Conservation (phyloP, 2,329 filamentous ascomycete species). For the Penicillium thymicola region DNA sequence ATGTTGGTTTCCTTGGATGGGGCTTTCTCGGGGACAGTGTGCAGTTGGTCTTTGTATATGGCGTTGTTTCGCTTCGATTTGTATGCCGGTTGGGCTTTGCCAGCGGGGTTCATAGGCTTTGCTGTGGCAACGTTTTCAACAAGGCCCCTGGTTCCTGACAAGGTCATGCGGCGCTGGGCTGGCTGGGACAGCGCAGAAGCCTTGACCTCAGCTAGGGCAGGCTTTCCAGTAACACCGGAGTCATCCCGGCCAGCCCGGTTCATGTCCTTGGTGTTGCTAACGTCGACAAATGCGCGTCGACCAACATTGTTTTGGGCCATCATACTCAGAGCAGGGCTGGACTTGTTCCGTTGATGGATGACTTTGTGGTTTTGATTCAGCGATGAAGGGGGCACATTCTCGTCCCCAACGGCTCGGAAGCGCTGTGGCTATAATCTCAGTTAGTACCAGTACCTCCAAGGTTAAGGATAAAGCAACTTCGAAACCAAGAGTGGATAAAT, state of each 20-base stretch:
- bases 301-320: constrained; percentile 55
- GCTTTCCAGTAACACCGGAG: constrained; percentile 49
- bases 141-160: constrained; percentile 39
- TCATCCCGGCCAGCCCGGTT: constrained; percentile 54
- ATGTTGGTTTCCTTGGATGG: constrained; percentile 31
- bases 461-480: not conserved
- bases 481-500: not conserved
- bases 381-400: constrained; percentile 59
- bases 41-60: constrained; percentile 53
- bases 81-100: constrained; percentile 31
- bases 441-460: constrained; percentile 4
- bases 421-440: constrained; percentile 62
- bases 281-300: constrained; percentile 77
- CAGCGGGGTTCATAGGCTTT: constrained; percentile 32
- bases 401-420: constrained; percentile 62
- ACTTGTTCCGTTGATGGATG: constrained; percentile 80
- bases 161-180: constrained; percentile 57
- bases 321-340: constrained; percentile 60
- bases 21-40: constrained; percentile 34
- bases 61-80: constrained; percentile 51
- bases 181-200: constrained; percentile 45
- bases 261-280: constrained; percentile 63
- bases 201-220: constrained; percentile 34
- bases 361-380: constrained; percentile 52
- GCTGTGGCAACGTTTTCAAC: constrained; percentile 32